Evolutionary conservation across 192 early-diverging fungal species (phyloP), one percentile per base, ranked within the genome.

Genomic region (Coemansia pectinata): DNA sequence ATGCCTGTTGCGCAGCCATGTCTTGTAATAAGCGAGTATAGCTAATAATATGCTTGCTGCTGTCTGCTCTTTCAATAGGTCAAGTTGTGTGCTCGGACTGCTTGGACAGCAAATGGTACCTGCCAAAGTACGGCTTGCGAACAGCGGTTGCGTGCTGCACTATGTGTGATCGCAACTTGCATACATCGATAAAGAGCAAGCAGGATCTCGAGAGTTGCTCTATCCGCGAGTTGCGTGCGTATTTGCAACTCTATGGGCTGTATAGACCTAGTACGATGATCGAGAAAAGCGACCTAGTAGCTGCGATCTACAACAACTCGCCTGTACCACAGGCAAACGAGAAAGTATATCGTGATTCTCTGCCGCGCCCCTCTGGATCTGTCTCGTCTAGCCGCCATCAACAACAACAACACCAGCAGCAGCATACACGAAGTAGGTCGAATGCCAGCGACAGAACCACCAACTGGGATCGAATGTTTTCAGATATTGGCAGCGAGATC

Each of bases 101-200:
- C 44, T n/a, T 79, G 12, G 27, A 55, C 8, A 53, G 41, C 65
- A 72, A 67, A 19, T 84, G 81, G 81, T 84, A 79, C 63, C 60
- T 84, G 62, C 77, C 81, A 62, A 84, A 84, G 62, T 84, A 79
- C 66, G 81, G 81, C 31, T 27, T 79, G n/a, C 75, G 72, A 69
- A 41, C 67, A 36, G 70, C 73, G 2, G 66, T 69, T 9, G 15
- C 55, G 14, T 79, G 76, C 63, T 84, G 77, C 48, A 67, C 25
- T 41, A 67, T 68, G 73, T 79, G 77, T 71, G 73, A 72, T 50
- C 73, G 77, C 33, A 78, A 79, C 62, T 62, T 84, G 41, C 59
- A 42, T 12, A 66, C 78, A 45, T 84, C 81, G 15, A 78, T 77
- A 27, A 72, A 69, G 65, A 63, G 57, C 67, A 76, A 62, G 27